Percentiles rank a stretch among this genome's conserved stretches.
phyloP scores from a whole-genome alignment of 2,329 filamentous ascomycete species.

The Geosmithia flava region DNA sequence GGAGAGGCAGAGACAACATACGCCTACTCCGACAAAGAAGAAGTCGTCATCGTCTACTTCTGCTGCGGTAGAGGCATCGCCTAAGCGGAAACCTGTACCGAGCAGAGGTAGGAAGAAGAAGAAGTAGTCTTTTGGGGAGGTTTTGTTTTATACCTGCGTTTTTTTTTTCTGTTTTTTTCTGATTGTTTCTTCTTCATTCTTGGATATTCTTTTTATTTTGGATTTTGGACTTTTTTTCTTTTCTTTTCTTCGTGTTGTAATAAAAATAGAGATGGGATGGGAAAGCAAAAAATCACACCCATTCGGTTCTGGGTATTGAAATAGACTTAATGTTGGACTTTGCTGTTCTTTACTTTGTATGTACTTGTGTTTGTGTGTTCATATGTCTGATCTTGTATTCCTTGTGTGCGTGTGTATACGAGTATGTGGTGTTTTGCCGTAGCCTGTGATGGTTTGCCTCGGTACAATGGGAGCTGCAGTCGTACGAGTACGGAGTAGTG shows the following conservation, averaged over 20 bases:
- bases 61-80: conserved; percentile 6
- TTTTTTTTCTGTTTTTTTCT: background rate
- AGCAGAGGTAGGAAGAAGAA: conserved; percentile 13
- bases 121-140: conserved; percentile 11
- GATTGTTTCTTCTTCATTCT: background rate
- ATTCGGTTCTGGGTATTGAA: too few relatives aligned
- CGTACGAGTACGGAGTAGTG: too few relatives aligned
- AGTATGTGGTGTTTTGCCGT: too few relatives aligned
- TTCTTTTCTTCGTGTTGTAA: background rate
- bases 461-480: too few relatives aligned
- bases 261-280: background rate
- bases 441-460: too few relatives aligned
- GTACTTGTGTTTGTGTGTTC: too few relatives aligned
- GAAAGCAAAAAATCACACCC: background rate
- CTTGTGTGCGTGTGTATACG: too few relatives aligned
- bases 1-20: background rate
- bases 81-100: conserved; percentile 25
- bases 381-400: too few relatives aligned
- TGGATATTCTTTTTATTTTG: background rate
- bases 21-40: conserved; percentile 18
- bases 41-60: conserved; percentile 14
- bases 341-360: too few relatives aligned
- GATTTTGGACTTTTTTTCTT: background rate
- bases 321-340: too few relatives aligned
- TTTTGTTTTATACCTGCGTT: background rate